Evolutionary conservation across 495 filamentous ascomycete species (phyloP).

Genomic region (Penicillium subrubescens): DNA sequence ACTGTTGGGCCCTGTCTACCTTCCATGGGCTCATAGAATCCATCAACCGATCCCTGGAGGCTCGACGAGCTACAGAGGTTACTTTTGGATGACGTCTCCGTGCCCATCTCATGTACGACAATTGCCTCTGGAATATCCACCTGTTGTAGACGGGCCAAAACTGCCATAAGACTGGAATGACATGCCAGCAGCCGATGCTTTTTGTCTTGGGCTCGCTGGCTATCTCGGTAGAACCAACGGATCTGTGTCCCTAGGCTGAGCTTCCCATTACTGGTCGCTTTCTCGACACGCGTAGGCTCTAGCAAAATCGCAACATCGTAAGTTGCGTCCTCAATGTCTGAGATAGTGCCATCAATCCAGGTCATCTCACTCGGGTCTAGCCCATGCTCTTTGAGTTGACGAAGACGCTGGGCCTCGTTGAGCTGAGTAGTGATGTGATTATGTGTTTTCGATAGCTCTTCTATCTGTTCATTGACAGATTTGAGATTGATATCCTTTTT

Average conservation of each 20-base stretch:
- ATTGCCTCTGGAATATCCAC: constrained; percentile 6
- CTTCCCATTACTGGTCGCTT: constrained; percentile 14
- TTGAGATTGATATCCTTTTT: constrained; percentile 2
- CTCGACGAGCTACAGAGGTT: neutral
- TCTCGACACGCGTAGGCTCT: constrained; percentile 24
- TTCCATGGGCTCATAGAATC: neutral
- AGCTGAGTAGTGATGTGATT: constrained; percentile 15
- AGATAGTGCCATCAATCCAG: constrained; percentile 28
- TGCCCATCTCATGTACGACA: neutral
- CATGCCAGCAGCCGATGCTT: constrained; percentile 23
- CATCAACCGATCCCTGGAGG: neutral
- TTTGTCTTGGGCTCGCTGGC: constrained; percentile 25
- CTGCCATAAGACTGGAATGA: constrained; percentile 26
- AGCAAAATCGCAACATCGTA: constrained; percentile 22
- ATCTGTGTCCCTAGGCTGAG: constrained; percentile 23
- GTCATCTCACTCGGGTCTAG: constrained; percentile 20
- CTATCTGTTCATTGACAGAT: constrained; percentile 24
- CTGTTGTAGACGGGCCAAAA: constrained; percentile 24
- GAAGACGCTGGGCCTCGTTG: neutral
- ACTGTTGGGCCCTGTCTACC: neutral
- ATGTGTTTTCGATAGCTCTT: constrained; percentile 27
- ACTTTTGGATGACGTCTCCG: neutral
- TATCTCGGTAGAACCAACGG: constrained; percentile 30
- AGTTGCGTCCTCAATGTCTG: constrained; percentile 24
- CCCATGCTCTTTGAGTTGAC: constrained; percentile 25